Conservation (phyloP, 192 early-diverging fungal genomes). For the Globomyces pollinis-pini region DNA sequence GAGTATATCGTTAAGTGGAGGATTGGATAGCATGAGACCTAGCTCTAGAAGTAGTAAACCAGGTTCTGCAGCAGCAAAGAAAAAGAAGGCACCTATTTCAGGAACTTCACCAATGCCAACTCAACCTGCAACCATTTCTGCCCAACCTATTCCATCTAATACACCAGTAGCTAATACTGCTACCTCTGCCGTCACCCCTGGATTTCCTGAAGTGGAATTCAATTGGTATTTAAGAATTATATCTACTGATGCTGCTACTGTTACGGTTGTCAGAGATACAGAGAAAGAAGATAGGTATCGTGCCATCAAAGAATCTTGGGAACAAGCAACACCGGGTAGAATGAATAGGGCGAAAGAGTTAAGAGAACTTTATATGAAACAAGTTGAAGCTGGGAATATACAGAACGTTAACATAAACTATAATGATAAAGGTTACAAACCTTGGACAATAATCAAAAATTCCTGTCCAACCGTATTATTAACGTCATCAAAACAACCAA, state of each 20-base stretch:
- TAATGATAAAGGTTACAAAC: background rate
- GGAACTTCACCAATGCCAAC: too few species aligned
- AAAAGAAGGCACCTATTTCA: too few species aligned
- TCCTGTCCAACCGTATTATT: background rate
- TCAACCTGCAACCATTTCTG: background rate
- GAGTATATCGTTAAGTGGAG: conserved; percentile 7
- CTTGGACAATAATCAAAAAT: conserved; percentile 2
- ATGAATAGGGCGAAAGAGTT: conserved; percentile 38
- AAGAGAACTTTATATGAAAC: conserved; percentile 40
- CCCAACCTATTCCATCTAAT: conserved; percentile 2
- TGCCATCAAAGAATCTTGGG: conserved; percentile 54
- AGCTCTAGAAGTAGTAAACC: conserved; percentile 23
- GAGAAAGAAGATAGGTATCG: conserved; percentile 55
- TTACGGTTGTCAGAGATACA: conserved; percentile 46
- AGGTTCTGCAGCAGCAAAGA: conserved; percentile 24
- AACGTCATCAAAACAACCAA: conserved; percentile 1
- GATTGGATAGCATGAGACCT: conserved; percentile 20
- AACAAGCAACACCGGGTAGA: conserved; percentile 39
- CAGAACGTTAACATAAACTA: conserved; percentile 26
- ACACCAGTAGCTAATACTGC: background rate
- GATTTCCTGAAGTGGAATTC: conserved; percentile 18
- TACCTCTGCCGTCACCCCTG: background rate
- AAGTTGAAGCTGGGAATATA: conserved; percentile 31
- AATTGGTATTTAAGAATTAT: conserved; percentile 43
- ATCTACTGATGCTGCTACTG: conserved; percentile 33